Evolutionary conservation across 1,284 basidiomycete genomes (phyloP).

Genomic region (Trametes sp.): DNA sequence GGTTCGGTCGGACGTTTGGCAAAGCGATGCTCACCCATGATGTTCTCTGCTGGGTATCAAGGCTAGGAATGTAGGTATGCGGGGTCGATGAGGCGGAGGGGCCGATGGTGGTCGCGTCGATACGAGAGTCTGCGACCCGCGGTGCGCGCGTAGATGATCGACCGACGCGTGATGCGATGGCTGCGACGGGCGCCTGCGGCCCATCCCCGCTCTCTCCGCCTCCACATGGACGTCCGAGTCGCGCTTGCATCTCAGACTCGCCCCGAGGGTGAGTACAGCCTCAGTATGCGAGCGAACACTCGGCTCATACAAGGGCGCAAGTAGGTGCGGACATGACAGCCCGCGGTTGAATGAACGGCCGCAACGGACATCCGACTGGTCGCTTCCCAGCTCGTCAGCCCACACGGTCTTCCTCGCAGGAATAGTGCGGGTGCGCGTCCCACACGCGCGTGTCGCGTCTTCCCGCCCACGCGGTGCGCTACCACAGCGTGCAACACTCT

Average conservation of each 20-base stretch:
- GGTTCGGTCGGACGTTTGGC: neutral
- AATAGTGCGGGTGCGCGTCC: neutral
- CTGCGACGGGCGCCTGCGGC: neutral
- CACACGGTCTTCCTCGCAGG: constrained; percentile 15
- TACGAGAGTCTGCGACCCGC: neutral
- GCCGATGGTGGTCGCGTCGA: constrained; percentile 4
- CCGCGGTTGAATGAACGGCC: neutral
- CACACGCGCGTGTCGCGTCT: constrained; percentile 7
- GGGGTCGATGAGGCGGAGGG: neutral
- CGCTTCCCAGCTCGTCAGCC: neutral
- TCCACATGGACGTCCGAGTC: constrained; percentile 5
- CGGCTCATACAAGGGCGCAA: neutral
- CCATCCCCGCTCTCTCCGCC: neutral
- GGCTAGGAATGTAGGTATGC: neutral
- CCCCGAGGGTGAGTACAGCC: neutral
- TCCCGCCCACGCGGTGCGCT: constrained; percentile 1
- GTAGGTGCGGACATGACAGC: neutral
- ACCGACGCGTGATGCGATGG: neutral
- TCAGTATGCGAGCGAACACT: too few species aligned
- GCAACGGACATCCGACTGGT: constrained; percentile 1
- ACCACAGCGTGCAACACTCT: neutral
- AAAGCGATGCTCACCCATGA: constrained; percentile 26
- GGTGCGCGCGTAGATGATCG: neutral
- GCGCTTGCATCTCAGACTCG: neutral
- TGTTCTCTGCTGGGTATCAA: neutral